Evolutionary conservation across 768 basidiomycete species (phyloP), one percentile per base, ranked within the genome.

Genomic region (Termitomyces sp.): DNA sequence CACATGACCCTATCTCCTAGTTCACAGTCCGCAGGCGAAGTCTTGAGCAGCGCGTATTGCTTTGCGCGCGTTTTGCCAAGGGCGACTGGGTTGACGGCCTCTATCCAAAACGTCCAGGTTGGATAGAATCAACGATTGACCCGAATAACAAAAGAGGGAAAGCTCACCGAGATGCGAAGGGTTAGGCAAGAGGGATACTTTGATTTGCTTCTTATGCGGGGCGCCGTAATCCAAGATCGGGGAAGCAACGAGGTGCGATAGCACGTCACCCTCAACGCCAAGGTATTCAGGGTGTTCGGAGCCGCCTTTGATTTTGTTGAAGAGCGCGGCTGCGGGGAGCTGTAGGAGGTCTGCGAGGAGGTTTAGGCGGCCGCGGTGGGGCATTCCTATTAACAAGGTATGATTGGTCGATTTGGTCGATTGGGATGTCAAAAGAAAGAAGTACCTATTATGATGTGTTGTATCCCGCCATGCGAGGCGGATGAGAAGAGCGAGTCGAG

Each of bases 21-120:
- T 57, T 77, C 72, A 62, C 82, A 84, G 52, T 81, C 77, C 2
- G 72, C 73, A 5, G 82, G 80, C 18, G 79, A 87, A 7, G 76
- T 81, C 71, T 84, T 89, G 46, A 95, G 76, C 2, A 96, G 78
- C 0, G 89, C 80, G 64, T 87, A 93, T 68, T 97, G 94, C 68
- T 96, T 94, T 1, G 92, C 93, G 16, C 95, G 88, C 4, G 92
- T 90, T 69, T 95, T 93, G 4, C 95, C 95, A 0, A 95, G 72
- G 0, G 91, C 94, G 27, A 96, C 86, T 0, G 94, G 89, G 66
- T 90, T 91, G 58, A 92, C 85, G 0, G 95, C 93, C 81, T 95
- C 91, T 88, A 64, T 4, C n/a, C 15, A n/a, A 9, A 18, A 18
- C 6, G 39, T 41, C 18, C 1, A n/a, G 39, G 18, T 13, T 46